Conservation (phyloP, 257 asterid species). For the Anisodus acutangulus region DNA sequence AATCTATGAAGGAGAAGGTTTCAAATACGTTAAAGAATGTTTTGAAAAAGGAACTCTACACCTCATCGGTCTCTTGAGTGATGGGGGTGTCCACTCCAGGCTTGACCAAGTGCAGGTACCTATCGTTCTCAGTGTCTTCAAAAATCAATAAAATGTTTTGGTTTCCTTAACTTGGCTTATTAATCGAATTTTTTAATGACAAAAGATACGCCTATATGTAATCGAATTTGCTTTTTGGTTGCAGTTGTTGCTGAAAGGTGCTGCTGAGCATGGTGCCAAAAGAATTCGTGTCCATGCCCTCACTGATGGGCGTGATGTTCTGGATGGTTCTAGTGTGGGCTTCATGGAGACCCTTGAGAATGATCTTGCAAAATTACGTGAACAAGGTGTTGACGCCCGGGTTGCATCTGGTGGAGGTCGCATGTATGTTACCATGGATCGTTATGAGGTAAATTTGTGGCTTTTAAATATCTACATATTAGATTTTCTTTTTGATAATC, state of each 20-base stretch:
- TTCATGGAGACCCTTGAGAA: constrained; percentile 82
- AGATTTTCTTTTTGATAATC: neutral
- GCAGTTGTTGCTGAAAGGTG: constrained; percentile 92
- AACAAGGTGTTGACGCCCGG: constrained; percentile 81
- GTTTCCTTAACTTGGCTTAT: neutral
- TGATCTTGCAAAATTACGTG: constrained; percentile 73
- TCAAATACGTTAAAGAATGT: constrained; percentile 67
- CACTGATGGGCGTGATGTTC: constrained; percentile 96
- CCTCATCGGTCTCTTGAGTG: constrained; percentile 85
- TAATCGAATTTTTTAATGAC: neutral
- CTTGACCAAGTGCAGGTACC: constrained; percentile 77
- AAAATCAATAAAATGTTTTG: neutral
- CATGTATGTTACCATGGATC: constrained; percentile 96
- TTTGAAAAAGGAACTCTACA: constrained; percentile 81
- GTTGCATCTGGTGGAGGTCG: constrained; percentile 99
- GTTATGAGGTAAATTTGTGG: constrained; percentile 68
- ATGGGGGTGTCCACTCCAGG: constrained; percentile 97
- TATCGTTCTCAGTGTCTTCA: neutral
- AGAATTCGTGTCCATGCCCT: constrained; percentile 87
- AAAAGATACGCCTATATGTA: constrained; percentile 29
- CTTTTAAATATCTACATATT: neutral
- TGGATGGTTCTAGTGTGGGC: constrained; percentile 92
- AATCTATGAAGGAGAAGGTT: constrained; percentile 80
- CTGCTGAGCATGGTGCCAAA: constrained; percentile 82
- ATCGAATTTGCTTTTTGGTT: constrained; percentile 26